A percentile compares a stretch with the other conserved stretches of the same genome.
These are phyloP conservation scores for Podospora fimiseda DNA, from an alignment of 495 filamentous ascomycete genomes.

Conservation along the genomic window DNA sequence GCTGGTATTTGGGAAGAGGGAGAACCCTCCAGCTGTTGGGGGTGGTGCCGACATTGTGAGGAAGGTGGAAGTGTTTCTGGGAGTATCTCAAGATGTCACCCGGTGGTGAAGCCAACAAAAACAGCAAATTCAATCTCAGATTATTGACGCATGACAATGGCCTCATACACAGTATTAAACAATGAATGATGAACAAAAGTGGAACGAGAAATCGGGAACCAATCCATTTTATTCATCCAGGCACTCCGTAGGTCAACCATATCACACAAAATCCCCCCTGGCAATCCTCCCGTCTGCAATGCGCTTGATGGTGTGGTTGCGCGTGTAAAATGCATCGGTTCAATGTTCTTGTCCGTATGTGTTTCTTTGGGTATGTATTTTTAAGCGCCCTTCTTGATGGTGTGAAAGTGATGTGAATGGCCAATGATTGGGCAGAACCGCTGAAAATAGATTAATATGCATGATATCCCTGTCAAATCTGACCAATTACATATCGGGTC, in stretches of 20 bases:
- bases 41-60: slow-evolving; percentile 30
- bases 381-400: neutral
- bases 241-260: neutral
- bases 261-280: neutral
- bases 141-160: neutral
- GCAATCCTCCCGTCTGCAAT: neutral
- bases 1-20: slow-evolving; percentile 42
- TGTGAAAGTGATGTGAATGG: neutral
- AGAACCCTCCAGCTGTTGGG: slow-evolving; percentile 40
- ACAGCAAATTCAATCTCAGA: neutral
- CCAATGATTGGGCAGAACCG: neutral
- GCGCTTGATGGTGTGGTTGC: neutral
- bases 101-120: neutral
- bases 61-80: slow-evolving; percentile 1
- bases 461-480: neutral
- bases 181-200: slow-evolving; percentile 3
- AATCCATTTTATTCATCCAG: slow-evolving; percentile 12
- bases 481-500: neutral
- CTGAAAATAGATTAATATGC: neutral
- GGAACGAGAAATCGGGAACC: neutral
- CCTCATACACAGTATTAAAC: neutral
- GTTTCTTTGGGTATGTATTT: neutral
- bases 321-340: neutral
- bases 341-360: neutral
- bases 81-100: neutral